These are phyloP conservation scores for Leishmania gerbilli DNA, from an alignment of 208 protist genomes.

Conservation along the genomic window DNA sequence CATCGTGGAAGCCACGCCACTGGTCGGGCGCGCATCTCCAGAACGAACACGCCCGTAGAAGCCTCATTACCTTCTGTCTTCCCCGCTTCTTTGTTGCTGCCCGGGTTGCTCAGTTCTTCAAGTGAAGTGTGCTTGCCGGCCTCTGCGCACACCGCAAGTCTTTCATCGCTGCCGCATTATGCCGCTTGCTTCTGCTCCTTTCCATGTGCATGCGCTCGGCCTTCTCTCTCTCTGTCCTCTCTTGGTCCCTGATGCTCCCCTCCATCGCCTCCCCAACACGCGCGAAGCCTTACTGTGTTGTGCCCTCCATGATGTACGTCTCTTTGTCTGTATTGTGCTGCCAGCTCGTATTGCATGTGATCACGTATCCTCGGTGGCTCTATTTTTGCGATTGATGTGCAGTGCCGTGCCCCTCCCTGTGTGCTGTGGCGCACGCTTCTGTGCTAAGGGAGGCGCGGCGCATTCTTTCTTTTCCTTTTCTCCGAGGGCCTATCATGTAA, in stretches of 20 bases:
- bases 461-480: not conserved
- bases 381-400: not conserved
- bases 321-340: not conserved
- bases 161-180: not conserved
- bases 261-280: not conserved
- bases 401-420: not conserved
- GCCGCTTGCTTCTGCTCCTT: not conserved
- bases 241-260: not conserved
- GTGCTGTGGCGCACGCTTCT: not conserved
- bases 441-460: not conserved
- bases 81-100: not conserved
- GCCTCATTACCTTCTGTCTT: constrained; percentile 2
- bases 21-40: not conserved
- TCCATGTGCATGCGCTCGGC: not conserved
- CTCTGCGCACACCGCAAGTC: not conserved
- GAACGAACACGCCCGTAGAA: not conserved
- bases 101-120: not conserved
- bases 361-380: not conserved
- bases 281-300: not conserved
- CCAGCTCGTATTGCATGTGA: not conserved
- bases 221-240: not conserved
- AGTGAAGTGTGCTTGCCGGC: not conserved
- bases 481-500: not conserved
- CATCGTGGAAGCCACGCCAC: not conserved
- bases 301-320: not conserved